Percentiles rank a stretch among this genome's conserved stretches.
phyloP scores from a whole-genome alignment of 2,329 filamentous ascomycete species.

The Teratosphaeria nubilosa region DNA sequence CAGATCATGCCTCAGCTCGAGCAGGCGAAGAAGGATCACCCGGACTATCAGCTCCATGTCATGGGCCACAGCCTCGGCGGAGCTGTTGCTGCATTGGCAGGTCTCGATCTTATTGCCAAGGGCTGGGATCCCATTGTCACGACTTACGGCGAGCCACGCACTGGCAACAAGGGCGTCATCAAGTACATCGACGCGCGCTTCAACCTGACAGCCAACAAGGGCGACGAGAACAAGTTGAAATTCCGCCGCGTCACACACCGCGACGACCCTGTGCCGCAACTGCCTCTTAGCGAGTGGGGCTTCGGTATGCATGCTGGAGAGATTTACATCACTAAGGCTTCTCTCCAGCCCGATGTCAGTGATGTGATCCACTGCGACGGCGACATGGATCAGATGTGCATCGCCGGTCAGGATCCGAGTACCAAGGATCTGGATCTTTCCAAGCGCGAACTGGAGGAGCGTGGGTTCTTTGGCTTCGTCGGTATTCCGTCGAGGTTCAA shows the following conservation, averaged over 20 bases:
- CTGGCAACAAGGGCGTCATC: slow-evolving; percentile 46
- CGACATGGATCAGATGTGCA: slow-evolving; percentile 61
- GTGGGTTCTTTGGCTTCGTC: slow-evolving; percentile 23
- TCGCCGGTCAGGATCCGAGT: slow-evolving; percentile 46
- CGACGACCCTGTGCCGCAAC: slow-evolving; percentile 77
- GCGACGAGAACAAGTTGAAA: slow-evolving; percentile 14
- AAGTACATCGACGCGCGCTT: slow-evolving; percentile 47
- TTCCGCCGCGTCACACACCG: slow-evolving; percentile 78
- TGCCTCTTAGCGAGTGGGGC: slow-evolving; percentile 81
- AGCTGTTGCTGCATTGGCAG: slow-evolving; percentile 79
- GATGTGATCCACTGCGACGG: slow-evolving; percentile 68
- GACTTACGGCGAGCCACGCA: slow-evolving; percentile 79
- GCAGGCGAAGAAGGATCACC: slow-evolving; percentile 49
- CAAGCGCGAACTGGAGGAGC: background rate
- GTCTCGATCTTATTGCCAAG: slow-evolving; percentile 66
- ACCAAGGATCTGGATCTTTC: slow-evolving; percentile 12
- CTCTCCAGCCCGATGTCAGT: slow-evolving; percentile 54
- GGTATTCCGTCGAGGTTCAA: slow-evolving; percentile 50
- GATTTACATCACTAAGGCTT: slow-evolving; percentile 66
- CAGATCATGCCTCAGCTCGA: slow-evolving; percentile 59
- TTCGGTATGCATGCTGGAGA: slow-evolving; percentile 79
- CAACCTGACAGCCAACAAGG: slow-evolving; percentile 13
- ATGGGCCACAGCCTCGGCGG: slow-evolving; percentile 90
- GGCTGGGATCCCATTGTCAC: slow-evolving; percentile 71
- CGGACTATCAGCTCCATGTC: slow-evolving; percentile 63